Evolutionary conservation across 2,329 filamentous ascomycete species (phyloP), one percentile per base, ranked within the genome.

Genomic region (Alternaria sp.): DNA sequence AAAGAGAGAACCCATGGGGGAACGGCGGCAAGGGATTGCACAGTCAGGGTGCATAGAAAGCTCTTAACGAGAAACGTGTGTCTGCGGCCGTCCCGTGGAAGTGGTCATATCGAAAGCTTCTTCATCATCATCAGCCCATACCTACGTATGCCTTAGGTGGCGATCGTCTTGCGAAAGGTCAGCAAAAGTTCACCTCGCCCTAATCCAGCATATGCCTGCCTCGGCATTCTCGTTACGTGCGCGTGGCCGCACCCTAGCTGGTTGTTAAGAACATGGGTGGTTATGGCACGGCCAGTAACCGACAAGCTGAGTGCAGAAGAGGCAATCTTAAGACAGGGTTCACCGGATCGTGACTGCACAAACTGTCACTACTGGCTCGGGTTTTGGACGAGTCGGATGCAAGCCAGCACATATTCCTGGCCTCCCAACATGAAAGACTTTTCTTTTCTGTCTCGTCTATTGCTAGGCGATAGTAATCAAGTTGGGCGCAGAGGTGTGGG

Each of bases 361-460:
- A 49, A 36, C 46, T 8, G 38, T 41, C 32, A 53, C 57, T 22
- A 55, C 51, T 51, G 38, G 51, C 44, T 34, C 28, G 44, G 20
- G 18, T 26, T 28, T 36, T 49, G 39, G 34, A 53, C 60, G 57
- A 56, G 56, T 60, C 57, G 52, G 56, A 54, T 60, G 56, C 48
- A 12, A 55, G 24, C 56, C 56, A 56, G 57, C 18, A 32, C 46
- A 36, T 36, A 49, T 24, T 51, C 36, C 32, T 51, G 22, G 22
- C 14, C 11, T 22, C 46, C 46, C 46, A 49, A 49, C 46, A 36
- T 38, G 46, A 38, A 24, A 44, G 38, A 36, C 18, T 32, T 42
- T 44, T 54, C 20, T 26, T 5, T 52, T 52, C 16, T 32, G 46
- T 57, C 57, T 24, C 42, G 48, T 41, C 32, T 57, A 43, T 18